Evolutionary conservation across 306 rosid genomes (phyloP), one percentile per base, ranked within the genome.

Genomic region (Cucumis hystrix): DNA sequence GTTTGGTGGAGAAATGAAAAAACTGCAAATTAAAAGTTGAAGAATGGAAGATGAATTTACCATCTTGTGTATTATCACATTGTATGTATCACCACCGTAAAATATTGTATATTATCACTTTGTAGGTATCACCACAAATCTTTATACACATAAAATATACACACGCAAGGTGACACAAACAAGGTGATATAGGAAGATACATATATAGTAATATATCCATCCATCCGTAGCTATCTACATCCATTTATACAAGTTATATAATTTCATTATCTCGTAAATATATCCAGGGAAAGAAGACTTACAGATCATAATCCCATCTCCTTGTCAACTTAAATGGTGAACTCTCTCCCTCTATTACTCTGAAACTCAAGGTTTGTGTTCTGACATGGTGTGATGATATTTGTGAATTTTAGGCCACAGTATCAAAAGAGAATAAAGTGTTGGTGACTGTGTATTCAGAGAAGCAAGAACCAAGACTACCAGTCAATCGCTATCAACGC

Each of bases 401-500:
- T 54, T 78, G 25, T 82, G 74, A 68, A 33, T 77, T 83, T 52
- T 75, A 85, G 96, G 88, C 83, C 74, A 82, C 13, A 60, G 75
- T 74, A 72, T 20, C 84, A 66, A 87, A 70, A 78, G 89, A 80
- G 16, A 89, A 88, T 83, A 79, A 74, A 43, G 97, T 89, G 77
- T 1, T 84, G 23, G 83, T 93, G 76, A 84, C 80, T 0, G 80
- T 86, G 40, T 88, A 93, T 69, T 86, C 82, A 20, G 96, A 90
- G 88, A 87, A 75, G 84, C 88, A 84, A 4, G 78, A 85, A 78
- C 84, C 73, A 75, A 83, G 28, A 23, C 9, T 57, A 8, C 39
- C 83, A 58, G 23, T 77, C 7, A 82, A 68, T 83, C 82, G 79
- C 1, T 81, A 79, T 0, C 86, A 85, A 6, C 83, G 72, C 2